These are phyloP conservation scores for Coriolopsis trogii DNA, from an alignment of 1,284 basidiomycete genomes.

Conservation along the genomic window DNA sequence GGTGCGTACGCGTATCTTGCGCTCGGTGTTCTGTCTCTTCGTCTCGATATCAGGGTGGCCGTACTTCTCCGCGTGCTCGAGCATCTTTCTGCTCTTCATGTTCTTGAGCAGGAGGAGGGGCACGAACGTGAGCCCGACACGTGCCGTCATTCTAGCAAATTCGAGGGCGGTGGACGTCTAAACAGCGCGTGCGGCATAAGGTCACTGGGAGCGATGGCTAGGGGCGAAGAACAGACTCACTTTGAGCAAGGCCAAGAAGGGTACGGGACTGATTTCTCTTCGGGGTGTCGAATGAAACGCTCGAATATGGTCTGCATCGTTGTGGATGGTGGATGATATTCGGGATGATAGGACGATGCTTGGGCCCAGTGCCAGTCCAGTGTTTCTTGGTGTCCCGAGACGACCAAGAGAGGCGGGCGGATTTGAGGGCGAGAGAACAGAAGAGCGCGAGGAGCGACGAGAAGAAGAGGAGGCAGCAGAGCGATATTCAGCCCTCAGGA, in stretches of 20 bases:
- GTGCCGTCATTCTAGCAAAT: slow-evolving; percentile 61
- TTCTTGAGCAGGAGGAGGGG: slow-evolving; percentile 66
- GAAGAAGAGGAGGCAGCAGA: neutral
- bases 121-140: slow-evolving; percentile 73
- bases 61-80: slow-evolving; percentile 54
- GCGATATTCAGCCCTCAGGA: neutral
- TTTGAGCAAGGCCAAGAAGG: slow-evolving; percentile 50
- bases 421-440: neutral
- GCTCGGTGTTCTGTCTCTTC: slow-evolving; percentile 49
- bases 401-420: too few relatives aligned
- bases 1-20: slow-evolving; percentile 51
- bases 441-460: neutral
- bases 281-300: slow-evolving; percentile 47
- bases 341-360: neutral
- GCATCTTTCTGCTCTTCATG: slow-evolving; percentile 49
- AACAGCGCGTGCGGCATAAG: neutral
- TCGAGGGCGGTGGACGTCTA: slow-evolving; percentile 61
- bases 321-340: neutral
- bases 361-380: neutral
- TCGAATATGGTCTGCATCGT: neutral
- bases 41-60: slow-evolving; percentile 53
- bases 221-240: slow-evolving; percentile 30
- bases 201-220: slow-evolving; percentile 5
- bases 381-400: neutral
- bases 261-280: slow-evolving; percentile 38